Evolutionary conservation across 1,284 basidiomycete genomes (phyloP).

Genomic region (Hypsizygus ulmarius): DNA sequence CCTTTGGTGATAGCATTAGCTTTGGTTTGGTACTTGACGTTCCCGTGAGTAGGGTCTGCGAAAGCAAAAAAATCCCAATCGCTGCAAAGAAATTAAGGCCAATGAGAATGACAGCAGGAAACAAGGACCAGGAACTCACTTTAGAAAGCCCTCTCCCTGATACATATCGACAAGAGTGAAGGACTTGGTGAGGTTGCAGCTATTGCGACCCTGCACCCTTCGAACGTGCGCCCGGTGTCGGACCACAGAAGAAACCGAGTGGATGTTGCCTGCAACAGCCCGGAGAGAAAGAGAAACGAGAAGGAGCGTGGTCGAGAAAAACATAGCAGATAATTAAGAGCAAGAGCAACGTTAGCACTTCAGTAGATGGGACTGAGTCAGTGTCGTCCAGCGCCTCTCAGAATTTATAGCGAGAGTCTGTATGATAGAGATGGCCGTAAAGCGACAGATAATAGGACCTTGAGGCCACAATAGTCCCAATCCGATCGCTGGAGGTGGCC

Average conservation of each 20-base stretch:
- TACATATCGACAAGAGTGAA: constrained; percentile 35
- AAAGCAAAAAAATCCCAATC: constrained; percentile 62
- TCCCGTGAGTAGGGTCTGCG: constrained; percentile 65
- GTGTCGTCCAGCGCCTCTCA: no score
- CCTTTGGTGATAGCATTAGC: constrained; percentile 45
- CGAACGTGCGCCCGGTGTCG: constrained; percentile 20
- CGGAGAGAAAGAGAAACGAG: constrained; percentile 6
- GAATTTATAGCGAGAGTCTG: no score
- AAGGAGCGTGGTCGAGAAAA: constrained; percentile 8
- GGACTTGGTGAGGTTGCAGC: constrained; percentile 18
- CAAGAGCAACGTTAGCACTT: no score
- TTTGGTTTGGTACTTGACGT: constrained; percentile 52
- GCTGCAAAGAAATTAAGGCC: constrained; percentile 30
- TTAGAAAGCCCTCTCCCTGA: constrained; percentile 35
- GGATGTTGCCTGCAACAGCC: constrained; percentile 16
- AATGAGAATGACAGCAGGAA: background rate
- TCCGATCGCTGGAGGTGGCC: no score
- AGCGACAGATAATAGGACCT: no score
- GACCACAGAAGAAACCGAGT: constrained; percentile 3
- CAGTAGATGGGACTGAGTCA: no score
- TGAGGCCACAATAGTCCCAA: no score
- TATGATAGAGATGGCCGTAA: no score
- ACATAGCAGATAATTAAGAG: no score
- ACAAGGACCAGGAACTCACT: constrained; percentile 25
- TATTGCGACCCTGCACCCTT: constrained; percentile 21